phyloP scores from a whole-genome alignment of 2,329 filamentous ascomycete genomes.

The Alternaria conjuncta region DNA sequence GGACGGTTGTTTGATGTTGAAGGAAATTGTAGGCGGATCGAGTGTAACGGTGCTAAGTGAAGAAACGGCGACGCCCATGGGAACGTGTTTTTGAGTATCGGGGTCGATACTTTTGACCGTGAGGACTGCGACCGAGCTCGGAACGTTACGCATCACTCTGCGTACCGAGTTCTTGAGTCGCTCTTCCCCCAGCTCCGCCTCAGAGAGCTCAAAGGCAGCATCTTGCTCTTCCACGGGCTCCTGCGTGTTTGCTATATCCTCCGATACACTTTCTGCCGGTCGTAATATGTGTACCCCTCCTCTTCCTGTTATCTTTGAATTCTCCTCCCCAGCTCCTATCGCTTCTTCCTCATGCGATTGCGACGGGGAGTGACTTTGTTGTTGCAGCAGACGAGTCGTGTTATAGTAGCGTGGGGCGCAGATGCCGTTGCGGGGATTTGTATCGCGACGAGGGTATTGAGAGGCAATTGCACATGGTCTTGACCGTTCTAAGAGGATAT shows the following conservation, averaged over 20 bases:
- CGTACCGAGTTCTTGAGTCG: constrained; percentile 26
- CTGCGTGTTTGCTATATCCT: constrained; percentile 1
- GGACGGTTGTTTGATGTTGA: constrained; percentile 66
- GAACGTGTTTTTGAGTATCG: constrained; percentile 16
- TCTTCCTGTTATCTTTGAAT: background rate
- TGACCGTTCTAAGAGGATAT: constrained; percentile 14
- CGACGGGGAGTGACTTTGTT: constrained; percentile 9
- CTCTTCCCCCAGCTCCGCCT: constrained; percentile 4
- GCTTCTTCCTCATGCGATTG: constrained; percentile 4
- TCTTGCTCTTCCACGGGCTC: background rate
- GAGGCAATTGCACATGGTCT: constrained; percentile 5
- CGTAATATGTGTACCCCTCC: background rate
- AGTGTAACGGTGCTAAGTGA: constrained; percentile 67
- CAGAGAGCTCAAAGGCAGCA: background rate
- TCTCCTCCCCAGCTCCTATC: background rate
- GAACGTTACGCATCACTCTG: constrained; percentile 60
- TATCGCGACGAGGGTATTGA: background rate
- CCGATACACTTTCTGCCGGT: background rate
- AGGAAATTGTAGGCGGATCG: constrained; percentile 64
- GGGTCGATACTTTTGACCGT: constrained; percentile 46
- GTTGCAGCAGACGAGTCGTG: constrained; percentile 15
- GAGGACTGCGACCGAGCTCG: constrained; percentile 64
- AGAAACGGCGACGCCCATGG: constrained; percentile 62
- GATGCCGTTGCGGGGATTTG: background rate
- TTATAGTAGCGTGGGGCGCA: constrained; percentile 13